phyloP scores from a whole-genome alignment of 2,329 filamentous ascomycete genomes.

The Colletotrichum musae region DNA sequence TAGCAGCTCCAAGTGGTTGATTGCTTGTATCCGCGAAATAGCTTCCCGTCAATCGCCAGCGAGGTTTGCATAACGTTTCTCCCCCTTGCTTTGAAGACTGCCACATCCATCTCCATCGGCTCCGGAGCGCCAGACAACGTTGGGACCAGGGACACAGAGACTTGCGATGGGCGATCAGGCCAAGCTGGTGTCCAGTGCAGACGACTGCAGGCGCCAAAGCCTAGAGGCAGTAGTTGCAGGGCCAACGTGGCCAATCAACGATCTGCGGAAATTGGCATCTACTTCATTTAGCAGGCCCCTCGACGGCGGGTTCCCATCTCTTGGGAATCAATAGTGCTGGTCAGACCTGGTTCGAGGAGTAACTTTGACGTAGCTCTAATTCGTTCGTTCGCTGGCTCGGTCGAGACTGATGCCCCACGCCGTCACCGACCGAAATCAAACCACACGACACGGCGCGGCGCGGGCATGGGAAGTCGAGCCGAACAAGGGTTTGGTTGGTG shows the following conservation, averaged over 20 bases:
- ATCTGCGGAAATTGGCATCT: slow-evolving; percentile 41
- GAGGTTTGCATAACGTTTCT: slow-evolving; percentile 39
- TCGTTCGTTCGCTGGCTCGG: slow-evolving; percentile 37
- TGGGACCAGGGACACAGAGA: slow-evolving; percentile 12
- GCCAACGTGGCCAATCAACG: slow-evolving; percentile 33
- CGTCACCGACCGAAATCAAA: slow-evolving; percentile 40
- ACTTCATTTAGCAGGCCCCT: slow-evolving; percentile 22
- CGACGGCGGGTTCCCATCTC: slow-evolving; percentile 27
- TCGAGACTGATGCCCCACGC: slow-evolving; percentile 34
- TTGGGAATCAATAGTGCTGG: slow-evolving; percentile 40
- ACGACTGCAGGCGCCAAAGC: slow-evolving; percentile 25
- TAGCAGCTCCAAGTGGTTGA: not conserved
- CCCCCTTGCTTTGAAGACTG: slow-evolving; percentile 1
- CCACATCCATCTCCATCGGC: slow-evolving; percentile 44
- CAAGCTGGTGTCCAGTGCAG: slow-evolving; percentile 9
- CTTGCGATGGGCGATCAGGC: slow-evolving; percentile 17
- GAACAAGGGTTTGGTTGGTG: slow-evolving; percentile 35
- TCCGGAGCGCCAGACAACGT: not conserved
- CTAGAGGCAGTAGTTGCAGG: slow-evolving; percentile 14
- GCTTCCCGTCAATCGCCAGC: slow-evolving; percentile 36
- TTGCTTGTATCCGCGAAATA: not conserved
- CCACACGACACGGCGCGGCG: slow-evolving; percentile 35
- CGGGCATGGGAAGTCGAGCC: slow-evolving; percentile 25
- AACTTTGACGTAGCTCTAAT: slow-evolving; percentile 15
- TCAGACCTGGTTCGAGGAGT: slow-evolving; percentile 33